Evolutionary conservation across 2,329 filamentous ascomycete genomes (phyloP), one percentile per base, ranked within the genome.

Genomic region (Cladosporium sp.): DNA sequence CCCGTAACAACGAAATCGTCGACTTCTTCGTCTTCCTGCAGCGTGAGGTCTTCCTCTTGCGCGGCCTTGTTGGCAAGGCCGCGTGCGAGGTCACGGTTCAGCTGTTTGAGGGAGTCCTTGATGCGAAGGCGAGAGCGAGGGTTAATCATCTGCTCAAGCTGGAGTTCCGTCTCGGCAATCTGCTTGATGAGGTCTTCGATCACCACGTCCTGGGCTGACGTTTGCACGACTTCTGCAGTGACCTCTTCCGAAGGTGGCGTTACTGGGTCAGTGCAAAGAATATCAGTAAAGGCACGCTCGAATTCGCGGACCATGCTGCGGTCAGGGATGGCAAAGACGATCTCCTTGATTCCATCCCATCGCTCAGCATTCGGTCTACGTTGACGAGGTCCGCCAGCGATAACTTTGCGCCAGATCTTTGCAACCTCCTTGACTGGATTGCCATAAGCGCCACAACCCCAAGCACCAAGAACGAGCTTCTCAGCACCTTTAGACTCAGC

Each of bases 391-490:
- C 63, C 62, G 28, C 70, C 70, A 7, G 63, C 68, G 42, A 72
- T 62, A 8, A 73, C 72, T 55, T 70, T 75, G 61, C 71, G 74
- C 78, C 84, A 87, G 0, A 79, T 78, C 8, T 72, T 68, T 15
- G 83, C 83, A 25, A 86, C 71, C 68, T 86, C 82, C 0, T 69
- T 70, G 0, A 84, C 77, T 0, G 84, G 84, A 59, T 87, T 86
- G 0, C 82, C 83, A 59, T 86, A 85, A 0, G 82, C 83, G 3
- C 84, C 84, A 61, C 83, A 86, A 0, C 84, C 84, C 82, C 84
- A 86, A 0, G 84, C 83, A 0, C 84, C 84, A 0, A 87, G 72
- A 0, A 87, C 80, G 0, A 86, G 63, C 57, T 72, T 77, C 22
- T 69, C 73, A 4, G 74, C 73, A 0, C 79, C 78, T 59, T 75